Conservation (phyloP, 1,139 yeast species). For the Maudiozyma humilis region DNA sequence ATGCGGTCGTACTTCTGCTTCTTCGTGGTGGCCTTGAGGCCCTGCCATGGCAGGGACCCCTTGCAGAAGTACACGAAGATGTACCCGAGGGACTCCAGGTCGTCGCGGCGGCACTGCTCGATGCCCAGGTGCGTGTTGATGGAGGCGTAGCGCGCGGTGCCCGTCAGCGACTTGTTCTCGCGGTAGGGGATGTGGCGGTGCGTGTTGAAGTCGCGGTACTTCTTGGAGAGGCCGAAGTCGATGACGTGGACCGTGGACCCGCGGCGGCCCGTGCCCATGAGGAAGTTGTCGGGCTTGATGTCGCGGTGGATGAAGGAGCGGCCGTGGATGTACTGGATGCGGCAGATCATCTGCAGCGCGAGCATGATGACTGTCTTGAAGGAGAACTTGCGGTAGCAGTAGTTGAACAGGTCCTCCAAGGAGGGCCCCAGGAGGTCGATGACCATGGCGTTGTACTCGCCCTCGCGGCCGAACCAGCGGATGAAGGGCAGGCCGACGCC, state of each 20-base stretch:
- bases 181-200: slow-evolving; percentile 93
- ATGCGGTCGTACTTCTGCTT: slow-evolving; percentile 95
- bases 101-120: slow-evolving; percentile 95
- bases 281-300: slow-evolving; percentile 63
- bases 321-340: slow-evolving; percentile 92
- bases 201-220: slow-evolving; percentile 89
- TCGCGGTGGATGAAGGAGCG: slow-evolving; percentile 87
- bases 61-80: slow-evolving; percentile 91
- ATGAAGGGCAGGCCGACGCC: slow-evolving; percentile 97
- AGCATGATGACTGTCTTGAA: slow-evolving; percentile 85
- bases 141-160: slow-evolving; percentile 93
- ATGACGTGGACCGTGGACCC: slow-evolving; percentile 94
- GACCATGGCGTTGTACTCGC: slow-evolving; percentile 95
- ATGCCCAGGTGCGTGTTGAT: slow-evolving; percentile 94
- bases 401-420: slow-evolving; percentile 88
- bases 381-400: slow-evolving; percentile 88
- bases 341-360: slow-evolving; percentile 90
- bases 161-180: slow-evolving; percentile 91
- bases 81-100: slow-evolving; percentile 88
- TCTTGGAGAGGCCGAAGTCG: slow-evolving; percentile 94
- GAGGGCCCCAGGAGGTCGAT: slow-evolving; percentile 94
- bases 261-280: slow-evolving; percentile 77
- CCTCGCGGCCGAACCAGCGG: slow-evolving; percentile 95
- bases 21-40: slow-evolving; percentile 92
- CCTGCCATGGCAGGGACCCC: slow-evolving; percentile 99